phyloP scores from a whole-genome alignment of 2,329 filamentous ascomycete genomes.

The Diaporthe amygdali region DNA sequence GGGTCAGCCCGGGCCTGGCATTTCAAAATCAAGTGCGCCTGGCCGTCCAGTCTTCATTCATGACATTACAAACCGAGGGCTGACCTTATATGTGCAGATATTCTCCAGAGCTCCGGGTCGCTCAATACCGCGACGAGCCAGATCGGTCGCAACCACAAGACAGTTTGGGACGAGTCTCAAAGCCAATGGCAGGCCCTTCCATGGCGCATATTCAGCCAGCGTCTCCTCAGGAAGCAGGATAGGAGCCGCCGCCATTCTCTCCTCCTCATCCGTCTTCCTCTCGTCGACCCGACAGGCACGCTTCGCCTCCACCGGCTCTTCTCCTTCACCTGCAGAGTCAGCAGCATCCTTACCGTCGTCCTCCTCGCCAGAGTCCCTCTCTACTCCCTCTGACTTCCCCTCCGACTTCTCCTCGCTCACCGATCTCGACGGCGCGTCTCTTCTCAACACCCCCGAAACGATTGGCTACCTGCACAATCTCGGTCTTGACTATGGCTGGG shows the following conservation, averaged over 20 bases:
- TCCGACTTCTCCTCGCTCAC: constrained; percentile 38
- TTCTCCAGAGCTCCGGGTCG: constrained; percentile 20
- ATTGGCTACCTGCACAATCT: constrained; percentile 84
- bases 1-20: constrained; percentile 49
- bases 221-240: constrained; percentile 27
- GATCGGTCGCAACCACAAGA: constrained; percentile 25
- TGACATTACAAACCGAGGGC: not conserved
- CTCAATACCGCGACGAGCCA: constrained; percentile 24
- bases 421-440: constrained; percentile 43
- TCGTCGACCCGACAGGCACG: constrained; percentile 29
- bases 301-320: constrained; percentile 34
- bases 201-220: not conserved
- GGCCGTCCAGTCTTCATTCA: not conserved
- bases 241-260: constrained; percentile 25
- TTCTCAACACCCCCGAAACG: constrained; percentile 70
- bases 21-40: constrained; percentile 42
- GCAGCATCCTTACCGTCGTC: constrained; percentile 29
- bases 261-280: constrained; percentile 26
- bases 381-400: constrained; percentile 16
- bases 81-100: constrained; percentile 15
- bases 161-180: constrained; percentile 38
- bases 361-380: constrained; percentile 28
- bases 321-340: constrained; percentile 18
- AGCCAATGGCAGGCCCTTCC: constrained; percentile 19
- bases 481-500: constrained; percentile 87